Base-by-base conservation (phyloP, 495 filamentous ascomycete species). In the Lichenothelia convexa region DNA sequence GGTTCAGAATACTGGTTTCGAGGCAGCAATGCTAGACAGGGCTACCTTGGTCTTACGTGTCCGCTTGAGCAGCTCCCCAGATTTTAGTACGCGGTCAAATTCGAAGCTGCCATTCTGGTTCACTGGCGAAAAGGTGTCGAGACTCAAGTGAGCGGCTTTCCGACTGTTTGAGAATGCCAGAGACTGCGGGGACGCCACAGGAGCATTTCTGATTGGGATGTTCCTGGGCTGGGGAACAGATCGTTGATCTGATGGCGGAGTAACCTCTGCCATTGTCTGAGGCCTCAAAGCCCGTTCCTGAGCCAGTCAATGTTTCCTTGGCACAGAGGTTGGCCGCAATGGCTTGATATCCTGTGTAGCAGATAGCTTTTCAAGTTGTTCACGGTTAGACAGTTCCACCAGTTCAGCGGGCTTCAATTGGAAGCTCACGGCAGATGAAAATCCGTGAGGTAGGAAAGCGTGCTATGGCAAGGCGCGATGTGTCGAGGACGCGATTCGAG, bases 51-150 rank as follows among this genome's bases (percentile, higher is more conserved):
- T 94, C 60, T 89, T 92, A 36, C 82, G 75, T 9, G 83, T 87
- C 22, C 87, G 73, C 55, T 91, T 93, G 45, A 72, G 66, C 26
- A 93, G 75, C 47, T 73, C 77, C 16, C 87, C 86, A 33, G 74
- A 73, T 58, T 93, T 93, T 48, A 95, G 58, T 27, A 94, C 81
- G 12, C 84, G 74, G 52, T 97, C 89, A 49, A 91, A 89, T 46
- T 83, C 84, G 54, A 92, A 97, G 51, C 80, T 83, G 23, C 89
- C 89, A 51, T 94, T 85, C 55, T 93, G 80, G 47, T 93, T 89
- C 41, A 95, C 82, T 5, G 83, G 81, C 12, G 73, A 78, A 47
- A 74, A 72, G 7, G 69, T 67, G 39, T 72, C 73, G 9, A 73
- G 50, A 41, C 64, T 70, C 31, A 78, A 53, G 48, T 71, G 63